phyloP scores from a whole-genome alignment of 768 basidiomycete genomes.

The Russula brevipes region DNA sequence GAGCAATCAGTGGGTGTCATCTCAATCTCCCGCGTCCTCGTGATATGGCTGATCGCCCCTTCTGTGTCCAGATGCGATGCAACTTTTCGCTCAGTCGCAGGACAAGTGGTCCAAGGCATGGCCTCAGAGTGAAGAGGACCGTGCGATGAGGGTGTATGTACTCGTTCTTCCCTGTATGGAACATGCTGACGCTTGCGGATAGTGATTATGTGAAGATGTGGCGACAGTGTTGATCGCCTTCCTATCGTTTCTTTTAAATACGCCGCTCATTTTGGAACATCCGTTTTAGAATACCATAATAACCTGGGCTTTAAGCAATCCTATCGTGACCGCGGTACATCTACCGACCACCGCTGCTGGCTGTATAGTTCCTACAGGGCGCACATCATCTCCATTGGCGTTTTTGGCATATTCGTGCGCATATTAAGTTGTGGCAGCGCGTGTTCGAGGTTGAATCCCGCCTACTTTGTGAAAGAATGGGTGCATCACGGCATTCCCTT shows the following conservation, averaged over 20 bases:
- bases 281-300: neutral
- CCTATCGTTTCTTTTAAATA: neutral
- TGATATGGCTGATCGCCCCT: neutral
- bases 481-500: no score
- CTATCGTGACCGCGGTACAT: no score
- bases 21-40: neutral
- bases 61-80: constrained; percentile 53
- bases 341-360: no score
- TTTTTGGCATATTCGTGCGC: no score
- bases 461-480: no score
- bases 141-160: constrained; percentile 63
- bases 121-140: constrained; percentile 55
- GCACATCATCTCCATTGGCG: no score
- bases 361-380: no score
- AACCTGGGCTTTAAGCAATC: no score
- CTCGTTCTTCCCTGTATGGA: neutral
- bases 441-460: no score
- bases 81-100: constrained; percentile 54
- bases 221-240: constrained; percentile 19
- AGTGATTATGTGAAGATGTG: constrained; percentile 27
- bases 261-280: neutral
- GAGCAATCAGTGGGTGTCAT: constrained; percentile 37
- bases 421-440: no score
- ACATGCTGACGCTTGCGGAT: neutral
- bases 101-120: constrained; percentile 69